Percentiles rank a stretch among this genome's conserved stretches.
phyloP scores from a whole-genome alignment of 441 rosid genomes.

The Bruguiera hainesii region DNA sequence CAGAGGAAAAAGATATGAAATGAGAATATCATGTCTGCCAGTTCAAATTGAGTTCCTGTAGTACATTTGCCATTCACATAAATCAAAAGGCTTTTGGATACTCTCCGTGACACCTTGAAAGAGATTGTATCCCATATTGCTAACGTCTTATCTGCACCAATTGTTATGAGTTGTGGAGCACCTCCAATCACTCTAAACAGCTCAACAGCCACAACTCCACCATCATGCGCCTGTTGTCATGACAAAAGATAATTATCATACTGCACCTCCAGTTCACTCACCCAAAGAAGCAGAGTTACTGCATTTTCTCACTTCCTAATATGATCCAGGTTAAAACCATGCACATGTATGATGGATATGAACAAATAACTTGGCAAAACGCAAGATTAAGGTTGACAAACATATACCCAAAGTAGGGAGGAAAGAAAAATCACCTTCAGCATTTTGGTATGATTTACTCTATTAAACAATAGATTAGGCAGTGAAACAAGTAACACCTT shows the following conservation, averaged over 20 bases:
- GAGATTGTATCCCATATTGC: constrained; percentile 99
- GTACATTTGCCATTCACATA: not conserved
- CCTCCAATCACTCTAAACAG: constrained; percentile 95
- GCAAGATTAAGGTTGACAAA: not conserved
- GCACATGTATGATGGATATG: not conserved
- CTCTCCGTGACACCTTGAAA: constrained; percentile 63
- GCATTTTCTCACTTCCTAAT: constrained; percentile 2
- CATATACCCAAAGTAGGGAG: not conserved
- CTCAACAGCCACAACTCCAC: constrained; percentile 92
- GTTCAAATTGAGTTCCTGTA: not conserved
- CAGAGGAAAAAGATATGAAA: constrained; percentile 1
- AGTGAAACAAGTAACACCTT: not conserved
- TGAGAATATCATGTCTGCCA: constrained; percentile 7
- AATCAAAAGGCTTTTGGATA: constrained; percentile 9
- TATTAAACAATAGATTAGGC: not conserved
- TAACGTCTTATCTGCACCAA: constrained; percentile 96
- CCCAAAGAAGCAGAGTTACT: constrained; percentile 9
- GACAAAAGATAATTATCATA: constrained; percentile 19
- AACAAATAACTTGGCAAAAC: constrained; percentile 3
- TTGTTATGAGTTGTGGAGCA: constrained; percentile 90
- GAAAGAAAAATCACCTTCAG: not conserved
- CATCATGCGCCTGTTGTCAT: constrained; percentile 88
- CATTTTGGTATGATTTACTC: not conserved
- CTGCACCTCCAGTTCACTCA: not conserved
- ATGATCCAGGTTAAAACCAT: not conserved